Conservation (phyloP, 2,329 filamentous ascomycete species). For the Mycosphaerella arachidis region DNA sequence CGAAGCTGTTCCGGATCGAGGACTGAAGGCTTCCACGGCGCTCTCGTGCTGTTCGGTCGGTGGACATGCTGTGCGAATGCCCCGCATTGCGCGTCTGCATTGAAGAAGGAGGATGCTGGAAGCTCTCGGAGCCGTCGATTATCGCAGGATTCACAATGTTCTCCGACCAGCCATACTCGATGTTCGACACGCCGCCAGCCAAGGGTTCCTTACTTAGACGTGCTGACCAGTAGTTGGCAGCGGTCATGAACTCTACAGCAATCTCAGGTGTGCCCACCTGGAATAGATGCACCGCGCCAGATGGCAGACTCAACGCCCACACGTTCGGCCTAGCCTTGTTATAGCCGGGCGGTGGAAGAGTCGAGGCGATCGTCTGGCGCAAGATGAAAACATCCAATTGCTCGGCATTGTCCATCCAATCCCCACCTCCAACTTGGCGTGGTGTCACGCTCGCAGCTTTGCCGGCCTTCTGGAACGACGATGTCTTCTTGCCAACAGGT, state of each 20-base stretch:
- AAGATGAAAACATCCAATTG: slow-evolving; percentile 82
- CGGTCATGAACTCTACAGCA: slow-evolving; percentile 86
- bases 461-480: slow-evolving; percentile 25
- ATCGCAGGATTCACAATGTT: slow-evolving; percentile 60
- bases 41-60: slow-evolving; percentile 7
- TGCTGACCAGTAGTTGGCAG: slow-evolving; percentile 97
- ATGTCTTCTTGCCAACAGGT: slow-evolving; percentile 35
- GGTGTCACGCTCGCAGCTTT: slow-evolving; percentile 44
- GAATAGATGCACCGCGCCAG: slow-evolving; percentile 94
- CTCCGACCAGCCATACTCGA: slow-evolving; percentile 96
- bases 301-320: slow-evolving; percentile 88
- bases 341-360: slow-evolving; percentile 85
- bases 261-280: slow-evolving; percentile 95
- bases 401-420: slow-evolving; percentile 97
- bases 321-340: slow-evolving; percentile 86
- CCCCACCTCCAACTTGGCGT: slow-evolving; percentile 82
- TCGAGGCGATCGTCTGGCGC: slow-evolving; percentile 85
- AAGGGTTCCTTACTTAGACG: slow-evolving; percentile 89
- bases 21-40: slow-evolving; percentile 34
- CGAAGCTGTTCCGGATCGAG: slow-evolving; percentile 57
- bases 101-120: slow-evolving; percentile 31
- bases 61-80: slow-evolving; percentile 25
- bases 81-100: slow-evolving; percentile 21
- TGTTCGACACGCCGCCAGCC: slow-evolving; percentile 87
- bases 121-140: slow-evolving; percentile 32